Base-by-base conservation (phyloP, 768 basidiomycete genomes). In the Crucibulum laeve region DNA sequence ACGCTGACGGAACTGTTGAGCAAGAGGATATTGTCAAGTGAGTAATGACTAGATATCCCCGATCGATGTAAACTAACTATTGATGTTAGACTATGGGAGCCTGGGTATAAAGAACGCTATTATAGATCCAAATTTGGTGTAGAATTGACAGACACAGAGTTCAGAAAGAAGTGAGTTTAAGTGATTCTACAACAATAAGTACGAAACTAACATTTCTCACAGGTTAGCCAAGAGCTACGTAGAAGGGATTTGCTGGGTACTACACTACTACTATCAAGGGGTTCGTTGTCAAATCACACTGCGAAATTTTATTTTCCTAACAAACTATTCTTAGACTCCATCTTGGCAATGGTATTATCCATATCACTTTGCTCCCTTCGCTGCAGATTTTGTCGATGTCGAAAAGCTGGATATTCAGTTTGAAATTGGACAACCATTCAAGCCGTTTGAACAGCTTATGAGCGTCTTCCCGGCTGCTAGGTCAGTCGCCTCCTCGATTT, bases 291-390 rank as follows among this genome's bases (percentile, higher is more conserved):
- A 4, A 22, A 10, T 15, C 18, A n/a, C 36, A 15, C 19, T 36
- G n/a, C 36, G 10, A 10, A 8, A 33, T 18, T 17, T 46, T 11
- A 23, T 49, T 30, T 19, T 38, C 40, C 25, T 7, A n/a, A 46
- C 56, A 55, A 38, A 49, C 45, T 28, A 24, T 32, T 14, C 3
- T 25, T 37, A 87, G 91, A 81, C 89, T 5, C 88, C 90, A 3
- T 96, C 94, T 2, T 98, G 95, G 95, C 82, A 93, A 57, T 99
- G 96, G 96, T 99, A 87, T 67, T 98, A 97, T 62, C 96, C 96
- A 1, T 94, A 87, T 56, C 96, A 99, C 64, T 99, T 96, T 61
- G 91, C 96, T 10, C 96, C 96, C 1, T 99, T 99, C 61, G 96
- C 96, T 5, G 84, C 85, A 47, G 96, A 99, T 62, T 97, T 98